Evolutionary conservation across 495 filamentous ascomycete species (phyloP).

Genomic region (Aspergillus carlsbadensis): DNA sequence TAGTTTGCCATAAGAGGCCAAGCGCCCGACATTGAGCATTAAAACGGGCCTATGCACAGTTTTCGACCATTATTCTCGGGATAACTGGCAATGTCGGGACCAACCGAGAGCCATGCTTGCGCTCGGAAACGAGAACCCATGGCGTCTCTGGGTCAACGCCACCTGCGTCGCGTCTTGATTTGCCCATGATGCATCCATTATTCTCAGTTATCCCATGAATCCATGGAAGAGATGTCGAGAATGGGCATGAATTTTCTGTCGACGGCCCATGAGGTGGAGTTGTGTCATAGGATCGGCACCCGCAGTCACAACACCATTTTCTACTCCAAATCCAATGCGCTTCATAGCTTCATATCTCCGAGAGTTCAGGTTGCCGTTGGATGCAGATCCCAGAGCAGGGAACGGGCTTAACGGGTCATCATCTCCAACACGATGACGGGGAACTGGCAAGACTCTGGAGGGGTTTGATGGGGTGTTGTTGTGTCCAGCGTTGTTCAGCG

Average conservation of each 20-base stretch:
- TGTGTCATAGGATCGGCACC: too few species aligned
- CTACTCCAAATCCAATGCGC: too few species aligned
- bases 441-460: neutral
- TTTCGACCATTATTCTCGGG: slow-evolving; percentile 6
- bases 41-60: slow-evolving; percentile 8
- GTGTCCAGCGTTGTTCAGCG: neutral
- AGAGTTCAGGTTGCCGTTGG: neutral
- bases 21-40: slow-evolving; percentile 2
- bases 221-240: neutral
- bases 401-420: too few species aligned
- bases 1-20: neutral
- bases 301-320: too few species aligned
- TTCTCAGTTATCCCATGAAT: neutral
- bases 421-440: too few species aligned
- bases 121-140: neutral
- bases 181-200: neutral
- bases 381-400: too few species aligned
- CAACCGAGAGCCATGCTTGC: neutral
- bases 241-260: neutral
- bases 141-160: neutral
- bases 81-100: slow-evolving; percentile 3
- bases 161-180: slow-evolving; percentile 1
- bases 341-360: neutral
- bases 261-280: neutral
- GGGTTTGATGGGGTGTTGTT: too few species aligned